A percentile compares a stretch with the other conserved stretches of the same genome.
Conservation (phyloP, 2,329 filamentous ascomycete genomes). For the Westerdykella sp. region DNA sequence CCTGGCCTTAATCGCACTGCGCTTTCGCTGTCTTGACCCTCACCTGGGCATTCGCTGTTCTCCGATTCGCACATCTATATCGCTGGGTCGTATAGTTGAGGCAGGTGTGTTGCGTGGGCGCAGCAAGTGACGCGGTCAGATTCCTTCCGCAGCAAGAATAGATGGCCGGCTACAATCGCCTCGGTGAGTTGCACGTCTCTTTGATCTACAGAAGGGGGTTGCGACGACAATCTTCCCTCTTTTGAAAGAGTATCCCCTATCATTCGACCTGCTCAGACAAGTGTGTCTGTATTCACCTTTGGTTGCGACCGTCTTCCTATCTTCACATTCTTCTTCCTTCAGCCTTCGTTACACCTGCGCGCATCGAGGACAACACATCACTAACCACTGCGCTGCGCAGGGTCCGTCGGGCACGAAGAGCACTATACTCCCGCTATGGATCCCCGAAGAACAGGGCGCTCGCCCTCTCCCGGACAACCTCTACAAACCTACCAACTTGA, state of each 20-base stretch:
- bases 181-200: conserved; percentile 25
- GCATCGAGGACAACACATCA: conserved; percentile 1
- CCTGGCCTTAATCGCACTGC: neutral
- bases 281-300: conserved; percentile 1
- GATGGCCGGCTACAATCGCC: conserved; percentile 34
- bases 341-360: conserved; percentile 9
- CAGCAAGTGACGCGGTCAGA: neutral
- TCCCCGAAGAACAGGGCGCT: conserved; percentile 47
- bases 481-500: conserved; percentile 75
- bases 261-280: neutral
- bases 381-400: conserved; percentile 15
- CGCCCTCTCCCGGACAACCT: conserved; percentile 72
- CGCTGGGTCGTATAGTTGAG: neutral
- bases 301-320: neutral
- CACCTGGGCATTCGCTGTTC: neutral
- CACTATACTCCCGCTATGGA: conserved; percentile 41
- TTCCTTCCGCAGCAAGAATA: neutral
- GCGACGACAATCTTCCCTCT: no score
- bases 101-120: neutral
- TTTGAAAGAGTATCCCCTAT: neutral
- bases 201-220: neutral
- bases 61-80: neutral
- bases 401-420: conserved; percentile 19
- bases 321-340: neutral
- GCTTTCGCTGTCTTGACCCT: neutral